Percentiles rank a stretch among this genome's conserved stretches.
Evolutionary conservation across 2,329 filamentous ascomycete genomes (phyloP).

Genomic region (Colletotrichum acutatum): DNA sequence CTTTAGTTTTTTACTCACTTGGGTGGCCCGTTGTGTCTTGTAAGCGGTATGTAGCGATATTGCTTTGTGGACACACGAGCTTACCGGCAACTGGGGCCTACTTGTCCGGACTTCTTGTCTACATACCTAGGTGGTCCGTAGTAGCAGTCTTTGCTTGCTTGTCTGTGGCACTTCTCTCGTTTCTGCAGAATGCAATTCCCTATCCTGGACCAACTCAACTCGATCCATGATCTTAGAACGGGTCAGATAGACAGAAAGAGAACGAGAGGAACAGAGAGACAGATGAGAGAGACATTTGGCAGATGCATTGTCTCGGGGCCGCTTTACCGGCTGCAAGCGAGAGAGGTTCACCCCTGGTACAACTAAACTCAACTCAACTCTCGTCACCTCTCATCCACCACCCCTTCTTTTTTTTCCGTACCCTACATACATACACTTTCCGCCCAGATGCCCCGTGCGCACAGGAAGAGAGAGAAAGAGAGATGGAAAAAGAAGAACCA

Average conservation of each 20-base stretch:
- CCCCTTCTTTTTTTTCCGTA: not conserved
- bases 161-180: not conserved
- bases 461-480: no score
- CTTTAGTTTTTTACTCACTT: no score
- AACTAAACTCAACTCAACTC: not conserved
- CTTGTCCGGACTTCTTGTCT: not conserved
- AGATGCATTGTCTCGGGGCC: no score
- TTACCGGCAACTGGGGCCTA: not conserved
- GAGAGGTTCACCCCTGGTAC: no score
- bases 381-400: not conserved
- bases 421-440: not conserved
- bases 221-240: constrained; percentile 10
- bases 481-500: not conserved
- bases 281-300: not conserved
- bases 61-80: constrained; percentile 4
- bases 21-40: no score
- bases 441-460: constrained; percentile 9
- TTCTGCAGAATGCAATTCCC: constrained; percentile 2
- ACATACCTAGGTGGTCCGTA: not conserved
- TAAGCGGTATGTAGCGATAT: not conserved
- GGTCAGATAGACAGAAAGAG: no score
- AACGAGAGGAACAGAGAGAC: not conserved
- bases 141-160: not conserved
- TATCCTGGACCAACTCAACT: constrained; percentile 21
- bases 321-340: no score